Evolutionary conservation across 768 basidiomycete species (phyloP), one percentile per base, ranked within the genome.

Genomic region (Hypholoma sublateritium): DNA sequence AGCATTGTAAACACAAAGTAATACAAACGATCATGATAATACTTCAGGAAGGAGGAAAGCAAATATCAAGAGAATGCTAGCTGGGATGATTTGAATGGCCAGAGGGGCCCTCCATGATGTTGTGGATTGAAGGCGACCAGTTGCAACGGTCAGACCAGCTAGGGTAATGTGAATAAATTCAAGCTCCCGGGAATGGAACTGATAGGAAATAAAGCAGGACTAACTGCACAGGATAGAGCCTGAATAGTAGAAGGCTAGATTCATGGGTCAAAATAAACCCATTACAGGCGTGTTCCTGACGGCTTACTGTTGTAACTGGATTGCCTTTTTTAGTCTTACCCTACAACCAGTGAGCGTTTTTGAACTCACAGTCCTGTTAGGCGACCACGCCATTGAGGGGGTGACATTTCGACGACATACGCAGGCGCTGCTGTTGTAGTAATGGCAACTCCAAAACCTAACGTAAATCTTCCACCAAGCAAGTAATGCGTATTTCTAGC

Each of bases 401-500:
- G 85, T 12, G 81, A 79, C 67, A 85, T 81, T 66, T 86, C 85
- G 17, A 80, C 77, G 8, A 79, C 77, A 65, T 84, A 85, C 14
- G 79, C 68, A 4, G 77, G 75, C 2, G 75, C 75, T 1, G 77
- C 77, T 8, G 75, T 77, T 16, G 77, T 73, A 4, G 72, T 71
- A 13, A 80, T 77, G 3, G 78, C 70, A 14, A 84, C 80, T 56
- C 82, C 80, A 60, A 82, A 79, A 25, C 83, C 83, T 36, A 85
- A 72, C 41, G 83, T 69, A 61, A 81, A 80, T 22, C 81, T 69
- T 43, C 82, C 84, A 3, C 28, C 28, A 32, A 32, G 28, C 5
- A 32, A 9, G 9, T 32, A 32, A 32, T 32, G 28, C 28, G 28
- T 32, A 32, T 32, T 32, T 32, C 28, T 32, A 9, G 28, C 28